Conservation (phyloP, 2,329 filamentous ascomycete species). For the Metarhizium rileyi region DNA sequence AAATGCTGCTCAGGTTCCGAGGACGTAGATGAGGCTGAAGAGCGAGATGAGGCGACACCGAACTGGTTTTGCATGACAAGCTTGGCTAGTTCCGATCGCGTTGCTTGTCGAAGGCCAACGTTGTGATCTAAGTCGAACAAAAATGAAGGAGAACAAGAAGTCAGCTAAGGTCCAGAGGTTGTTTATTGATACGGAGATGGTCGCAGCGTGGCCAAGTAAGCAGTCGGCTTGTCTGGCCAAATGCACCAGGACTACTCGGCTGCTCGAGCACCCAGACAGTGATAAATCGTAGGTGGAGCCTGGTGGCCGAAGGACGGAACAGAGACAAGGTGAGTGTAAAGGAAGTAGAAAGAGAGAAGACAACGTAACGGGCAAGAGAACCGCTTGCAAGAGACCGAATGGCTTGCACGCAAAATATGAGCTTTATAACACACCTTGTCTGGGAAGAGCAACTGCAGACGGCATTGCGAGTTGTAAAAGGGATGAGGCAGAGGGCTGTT, state of each 20-base stretch:
- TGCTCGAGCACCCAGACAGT: too few species aligned
- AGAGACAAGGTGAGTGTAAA: too few species aligned
- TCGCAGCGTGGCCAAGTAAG: neutral
- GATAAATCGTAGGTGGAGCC: too few species aligned
- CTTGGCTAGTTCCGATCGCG: slow-evolving; percentile 32
- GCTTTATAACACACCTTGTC: slow-evolving; percentile 14
- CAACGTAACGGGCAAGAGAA: neutral
- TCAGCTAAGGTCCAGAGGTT: slow-evolving; percentile 8
- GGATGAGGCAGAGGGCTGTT: neutral
- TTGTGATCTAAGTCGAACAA: slow-evolving; percentile 17
- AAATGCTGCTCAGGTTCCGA: slow-evolving; percentile 23
- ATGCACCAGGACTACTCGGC: too few species aligned
- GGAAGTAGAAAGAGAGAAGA: too few species aligned
- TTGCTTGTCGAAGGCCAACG: slow-evolving; percentile 23
- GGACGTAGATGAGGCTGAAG: slow-evolving; percentile 18
- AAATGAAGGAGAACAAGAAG: slow-evolving; percentile 6
- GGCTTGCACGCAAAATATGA: neutral
- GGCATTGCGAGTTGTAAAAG: slow-evolving; percentile 13
- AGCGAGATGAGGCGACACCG: slow-evolving; percentile 20
- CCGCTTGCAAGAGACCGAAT: neutral
- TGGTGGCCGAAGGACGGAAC: too few species aligned
- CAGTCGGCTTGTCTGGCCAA: too few species aligned
- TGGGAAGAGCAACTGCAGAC: slow-evolving; percentile 12
- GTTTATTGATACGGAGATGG: neutral
- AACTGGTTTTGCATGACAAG: slow-evolving; percentile 36